Conservation (phyloP, 208 protist species). For the Trichomonas vaginalis region DNA sequence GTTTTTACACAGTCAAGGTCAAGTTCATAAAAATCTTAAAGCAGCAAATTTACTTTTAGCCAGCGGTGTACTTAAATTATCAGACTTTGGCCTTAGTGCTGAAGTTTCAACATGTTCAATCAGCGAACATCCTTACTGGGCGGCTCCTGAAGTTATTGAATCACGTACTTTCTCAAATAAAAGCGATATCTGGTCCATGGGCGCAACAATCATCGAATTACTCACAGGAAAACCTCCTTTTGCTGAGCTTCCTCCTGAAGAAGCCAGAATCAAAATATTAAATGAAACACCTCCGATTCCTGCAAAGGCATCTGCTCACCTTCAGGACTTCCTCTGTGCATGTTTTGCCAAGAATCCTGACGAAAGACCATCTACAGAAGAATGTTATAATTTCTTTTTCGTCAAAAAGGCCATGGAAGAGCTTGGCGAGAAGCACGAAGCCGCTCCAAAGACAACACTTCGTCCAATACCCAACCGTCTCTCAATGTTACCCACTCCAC, state of each 20-base stretch:
- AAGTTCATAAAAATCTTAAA: background rate
- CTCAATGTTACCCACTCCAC: background rate
- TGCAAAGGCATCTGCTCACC: background rate
- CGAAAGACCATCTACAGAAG: background rate
- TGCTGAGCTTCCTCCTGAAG: constrained; percentile 57
- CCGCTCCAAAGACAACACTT: background rate
- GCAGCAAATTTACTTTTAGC: background rate
- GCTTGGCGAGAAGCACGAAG: background rate
- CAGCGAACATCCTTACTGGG: background rate
- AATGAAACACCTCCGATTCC: background rate
- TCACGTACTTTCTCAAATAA: background rate
- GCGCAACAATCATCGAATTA: constrained; percentile 68
- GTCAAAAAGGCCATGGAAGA: background rate
- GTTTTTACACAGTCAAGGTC: background rate
- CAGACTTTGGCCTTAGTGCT: background rate
- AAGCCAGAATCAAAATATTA: constrained; percentile 56
- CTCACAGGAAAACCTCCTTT: constrained; percentile 63
- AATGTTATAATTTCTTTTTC: background rate
- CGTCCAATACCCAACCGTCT: background rate
- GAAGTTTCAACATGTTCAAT: background rate
- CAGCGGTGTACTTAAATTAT: background rate
- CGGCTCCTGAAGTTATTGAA: background rate
- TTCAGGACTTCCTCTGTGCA: background rate
- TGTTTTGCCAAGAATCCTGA: background rate
- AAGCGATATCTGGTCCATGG: constrained; percentile 37